phyloP scores from a whole-genome alignment of 2,329 filamentous ascomycete genomes.

The Clarireedia homoeocarpa region DNA sequence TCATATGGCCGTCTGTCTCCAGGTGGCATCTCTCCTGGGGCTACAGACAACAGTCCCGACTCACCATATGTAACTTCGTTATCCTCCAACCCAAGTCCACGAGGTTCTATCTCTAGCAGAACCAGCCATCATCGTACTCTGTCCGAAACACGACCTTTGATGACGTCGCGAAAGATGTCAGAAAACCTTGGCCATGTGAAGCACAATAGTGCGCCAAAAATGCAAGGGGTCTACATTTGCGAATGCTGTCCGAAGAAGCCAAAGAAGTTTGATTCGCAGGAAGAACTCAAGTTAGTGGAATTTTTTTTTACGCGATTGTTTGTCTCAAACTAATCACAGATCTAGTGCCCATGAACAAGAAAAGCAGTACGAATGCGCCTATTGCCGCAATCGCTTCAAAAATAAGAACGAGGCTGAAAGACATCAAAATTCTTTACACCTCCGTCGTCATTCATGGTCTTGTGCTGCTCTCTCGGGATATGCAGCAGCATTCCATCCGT shows the following conservation, averaged over 20 bases:
- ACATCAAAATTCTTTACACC: slow-evolving; percentile 90
- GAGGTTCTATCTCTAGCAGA: slow-evolving; percentile 28
- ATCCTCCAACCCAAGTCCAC: slow-evolving; percentile 32
- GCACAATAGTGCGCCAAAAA: slow-evolving; percentile 41
- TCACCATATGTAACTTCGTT: slow-evolving; percentile 45
- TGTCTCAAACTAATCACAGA: slow-evolving; percentile 21
- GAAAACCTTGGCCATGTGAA: slow-evolving; percentile 31
- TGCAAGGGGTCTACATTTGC: slow-evolving; percentile 62
- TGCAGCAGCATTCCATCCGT: slow-evolving; percentile 81
- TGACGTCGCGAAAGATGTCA: slow-evolving; percentile 40
- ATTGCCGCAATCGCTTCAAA: slow-evolving; percentile 93
- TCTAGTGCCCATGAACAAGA: slow-evolving; percentile 79
- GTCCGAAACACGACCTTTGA: slow-evolving; percentile 33
- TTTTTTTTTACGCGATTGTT: not conserved
- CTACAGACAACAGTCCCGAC: slow-evolving; percentile 33
- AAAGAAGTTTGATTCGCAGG: slow-evolving; percentile 82
- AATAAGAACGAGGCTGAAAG: slow-evolving; percentile 98
- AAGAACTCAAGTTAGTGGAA: slow-evolving; percentile 69
- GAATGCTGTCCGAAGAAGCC: slow-evolving; percentile 97
- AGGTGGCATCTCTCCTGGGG: slow-evolving; percentile 43
- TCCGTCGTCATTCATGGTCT: slow-evolving; percentile 92
- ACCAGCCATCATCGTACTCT: slow-evolving; percentile 29
- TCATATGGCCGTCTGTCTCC: slow-evolving; percentile 55
- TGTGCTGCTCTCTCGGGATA: slow-evolving; percentile 77
- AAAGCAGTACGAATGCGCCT: slow-evolving; percentile 91